phyloP scores from a whole-genome alignment of 306 rosid species.

The Fragaria iinumae region DNA sequence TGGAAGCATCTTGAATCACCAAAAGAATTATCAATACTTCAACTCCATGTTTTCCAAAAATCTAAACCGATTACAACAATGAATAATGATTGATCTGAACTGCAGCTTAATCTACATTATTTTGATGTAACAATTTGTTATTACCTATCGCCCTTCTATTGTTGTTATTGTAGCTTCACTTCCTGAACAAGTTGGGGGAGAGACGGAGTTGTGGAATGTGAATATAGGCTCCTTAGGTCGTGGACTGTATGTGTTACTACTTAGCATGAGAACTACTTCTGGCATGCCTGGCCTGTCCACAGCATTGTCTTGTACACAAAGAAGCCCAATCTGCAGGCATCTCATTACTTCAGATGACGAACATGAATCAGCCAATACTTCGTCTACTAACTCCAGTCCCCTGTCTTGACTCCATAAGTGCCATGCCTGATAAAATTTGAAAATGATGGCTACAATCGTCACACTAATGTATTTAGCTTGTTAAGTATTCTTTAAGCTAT shows the following conservation, averaged over 20 bases:
- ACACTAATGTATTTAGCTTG: neutral
- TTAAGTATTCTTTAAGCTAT: no score
- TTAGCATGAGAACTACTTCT: slow-evolving; percentile 19
- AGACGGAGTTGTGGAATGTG: neutral
- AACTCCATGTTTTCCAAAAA: neutral
- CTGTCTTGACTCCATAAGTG: slow-evolving; percentile 11
- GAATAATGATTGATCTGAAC: neutral
- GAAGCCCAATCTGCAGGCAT: slow-evolving; percentile 29
- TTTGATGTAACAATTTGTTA: neutral
- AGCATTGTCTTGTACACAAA: slow-evolving; percentile 30
- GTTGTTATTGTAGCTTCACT: slow-evolving; percentile 4
- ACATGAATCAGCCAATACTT: neutral
- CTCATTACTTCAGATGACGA: neutral
- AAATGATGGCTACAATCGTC: neutral
- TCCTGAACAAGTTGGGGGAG: neutral
- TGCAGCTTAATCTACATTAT: neutral
- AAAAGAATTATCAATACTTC: neutral
- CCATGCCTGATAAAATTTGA: slow-evolving; percentile 11
- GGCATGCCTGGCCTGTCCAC: slow-evolving; percentile 32
- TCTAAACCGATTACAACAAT: neutral
- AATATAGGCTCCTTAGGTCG: slow-evolving; percentile 22
- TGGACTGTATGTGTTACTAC: slow-evolving; percentile 13
- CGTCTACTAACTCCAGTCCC: slow-evolving; percentile 1
- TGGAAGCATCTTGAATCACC: no score
- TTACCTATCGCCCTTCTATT: slow-evolving; percentile 10